Base-by-base conservation (phyloP, 306 rosid genomes). In the Quercus glauca region DNA sequence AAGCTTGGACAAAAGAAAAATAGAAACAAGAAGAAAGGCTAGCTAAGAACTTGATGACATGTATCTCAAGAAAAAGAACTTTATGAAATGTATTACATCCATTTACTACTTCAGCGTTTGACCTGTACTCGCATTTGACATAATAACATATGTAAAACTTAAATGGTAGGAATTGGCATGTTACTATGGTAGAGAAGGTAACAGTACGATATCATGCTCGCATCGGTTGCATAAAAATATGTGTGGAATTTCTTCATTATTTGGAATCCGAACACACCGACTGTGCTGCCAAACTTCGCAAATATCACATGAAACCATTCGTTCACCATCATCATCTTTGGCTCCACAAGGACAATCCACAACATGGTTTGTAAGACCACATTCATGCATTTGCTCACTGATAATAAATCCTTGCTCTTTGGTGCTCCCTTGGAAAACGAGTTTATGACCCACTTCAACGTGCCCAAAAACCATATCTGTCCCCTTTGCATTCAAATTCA, bases 221-320 rank as follows among this genome's bases (percentile, higher is more conserved):
- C 99, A 94, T 15, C 87, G 83, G 64, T 69, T 87, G 78, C 97
- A 94, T 7, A 94, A 65, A 89, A 94, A 94, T 45, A 94, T 89
- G 21, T 78, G 87, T 60, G 99, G 97, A 74, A 86, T 76, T 75
- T 90, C 82, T 76, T 90, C 90, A 72, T 89, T 83, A 83, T 91
- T 80, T 4, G 93, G 95, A 71, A 94, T 87, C 6, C 91, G 71
- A 85, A 87, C 90, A 78, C 97, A 95, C 23, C 88, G 86, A 12
- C 98, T 95, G 14, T 92, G 99, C 74, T 95, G 94, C 94, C 87
- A 77, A 71, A 73, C 89, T 58, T 95, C 99, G 81, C 98, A 95
- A 35, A 94, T 94, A 81, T 94, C 99, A 82, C 97, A 94, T 0
- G 83, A 73, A 1, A 95, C 84, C 92, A 90, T 87, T 43, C 96